Conservation (phyloP, 495 filamentous ascomycete species). For the Hypoxylon perforatum region DNA sequence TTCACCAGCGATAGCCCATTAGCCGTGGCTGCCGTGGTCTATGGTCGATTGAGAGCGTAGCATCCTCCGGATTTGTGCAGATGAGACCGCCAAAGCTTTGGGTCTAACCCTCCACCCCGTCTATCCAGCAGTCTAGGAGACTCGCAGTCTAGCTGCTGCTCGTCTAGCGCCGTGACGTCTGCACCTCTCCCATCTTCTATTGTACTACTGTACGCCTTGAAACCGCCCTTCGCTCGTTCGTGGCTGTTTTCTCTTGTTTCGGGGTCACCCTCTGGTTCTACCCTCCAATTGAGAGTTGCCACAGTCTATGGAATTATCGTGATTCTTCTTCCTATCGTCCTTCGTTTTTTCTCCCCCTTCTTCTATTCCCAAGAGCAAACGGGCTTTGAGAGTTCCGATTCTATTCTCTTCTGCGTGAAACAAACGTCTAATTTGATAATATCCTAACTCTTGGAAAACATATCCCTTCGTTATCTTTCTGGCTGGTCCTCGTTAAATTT, state of each 20-base stretch:
- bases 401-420: slow-evolving; percentile 19
- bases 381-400: slow-evolving; percentile 38
- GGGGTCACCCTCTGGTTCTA: slow-evolving; percentile 17
- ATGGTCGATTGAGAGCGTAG: slow-evolving; percentile 18
- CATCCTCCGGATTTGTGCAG: slow-evolving; percentile 29
- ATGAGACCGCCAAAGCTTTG: slow-evolving; percentile 34
- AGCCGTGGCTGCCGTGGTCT: too few species aligned
- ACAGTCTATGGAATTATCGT: slow-evolving; percentile 27
- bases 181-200: background rate
- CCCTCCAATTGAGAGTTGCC: slow-evolving; percentile 15
- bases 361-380: slow-evolving; percentile 5
- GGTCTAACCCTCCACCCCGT: slow-evolving; percentile 2
- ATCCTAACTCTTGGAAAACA: background rate
- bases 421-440: slow-evolving; percentile 17
- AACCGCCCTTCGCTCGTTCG: slow-evolving; percentile 19
- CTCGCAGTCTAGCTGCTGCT: background rate
- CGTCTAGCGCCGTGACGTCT: slow-evolving; percentile 31
- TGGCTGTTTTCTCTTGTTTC: slow-evolving; percentile 35
- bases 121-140: slow-evolving; percentile 3
- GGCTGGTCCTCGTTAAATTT: slow-evolving; percentile 31
- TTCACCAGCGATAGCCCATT: slow-evolving; percentile 17
- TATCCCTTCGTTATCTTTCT: slow-evolving; percentile 29
- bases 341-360: slow-evolving; percentile 11
- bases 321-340: slow-evolving; percentile 25
- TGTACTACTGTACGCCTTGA: slow-evolving; percentile 1